phyloP scores from a whole-genome alignment of 2,329 filamentous ascomycete species.

The Hymenotorrendiella dingleyae region DNA sequence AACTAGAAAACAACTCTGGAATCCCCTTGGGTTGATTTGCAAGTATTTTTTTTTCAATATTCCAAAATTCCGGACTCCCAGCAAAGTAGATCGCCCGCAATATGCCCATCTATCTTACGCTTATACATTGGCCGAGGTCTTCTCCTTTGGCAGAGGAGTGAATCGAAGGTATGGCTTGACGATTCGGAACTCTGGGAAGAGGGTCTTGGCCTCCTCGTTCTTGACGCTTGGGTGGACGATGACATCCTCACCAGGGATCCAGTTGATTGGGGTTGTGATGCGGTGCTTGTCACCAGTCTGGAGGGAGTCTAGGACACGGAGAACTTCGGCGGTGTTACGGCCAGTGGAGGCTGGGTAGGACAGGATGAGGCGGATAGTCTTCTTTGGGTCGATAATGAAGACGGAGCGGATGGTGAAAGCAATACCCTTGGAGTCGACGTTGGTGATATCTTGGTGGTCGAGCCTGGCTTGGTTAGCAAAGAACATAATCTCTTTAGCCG shows the following conservation, averaged over 20 bases:
- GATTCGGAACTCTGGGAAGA: constrained; percentile 72
- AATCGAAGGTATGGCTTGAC: constrained; percentile 71
- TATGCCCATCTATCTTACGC: no score
- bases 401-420: constrained; percentile 93
- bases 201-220: constrained; percentile 78
- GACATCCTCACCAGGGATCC: constrained; percentile 82
- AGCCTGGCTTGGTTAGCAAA: constrained; percentile 45
- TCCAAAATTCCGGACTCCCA: no score
- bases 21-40: no score
- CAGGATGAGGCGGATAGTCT: constrained; percentile 89
- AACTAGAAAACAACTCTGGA: no score
- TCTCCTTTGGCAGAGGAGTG: constrained; percentile 57
- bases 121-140: constrained; percentile 29
- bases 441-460: constrained; percentile 75
- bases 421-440: constrained; percentile 75
- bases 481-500: neutral
- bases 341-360: constrained; percentile 89
- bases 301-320: constrained; percentile 72
- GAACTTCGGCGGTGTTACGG: constrained; percentile 73
- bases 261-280: constrained; percentile 85
- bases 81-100: no score
- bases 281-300: constrained; percentile 84
- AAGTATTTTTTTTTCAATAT: no score
- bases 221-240: constrained; percentile 81
- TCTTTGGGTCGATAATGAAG: constrained; percentile 89